Percentiles rank a stretch among this genome's conserved stretches.
phyloP scores from a whole-genome alignment of 2,329 filamentous ascomycete species.

The Alternaria conjuncta region DNA sequence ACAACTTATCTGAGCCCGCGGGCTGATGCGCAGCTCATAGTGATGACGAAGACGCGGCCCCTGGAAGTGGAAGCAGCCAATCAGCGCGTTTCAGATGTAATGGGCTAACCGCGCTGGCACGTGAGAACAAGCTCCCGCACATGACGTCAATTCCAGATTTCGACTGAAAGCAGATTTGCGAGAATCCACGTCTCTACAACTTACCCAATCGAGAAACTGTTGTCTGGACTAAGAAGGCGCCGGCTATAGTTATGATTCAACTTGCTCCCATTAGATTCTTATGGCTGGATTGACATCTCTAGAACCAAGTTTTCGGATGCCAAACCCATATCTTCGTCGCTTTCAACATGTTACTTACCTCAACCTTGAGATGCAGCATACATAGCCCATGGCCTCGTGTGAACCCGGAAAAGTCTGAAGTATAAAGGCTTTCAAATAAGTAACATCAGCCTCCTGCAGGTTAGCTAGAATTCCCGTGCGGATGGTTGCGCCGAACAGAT shows the following conservation, averaged over 20 bases:
- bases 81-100: background rate
- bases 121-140: background rate
- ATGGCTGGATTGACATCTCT: background rate
- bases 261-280: background rate
- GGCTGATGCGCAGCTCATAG: background rate
- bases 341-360: background rate
- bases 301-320: background rate
- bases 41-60: background rate
- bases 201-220: background rate
- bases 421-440: background rate
- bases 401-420: background rate
- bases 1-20: background rate
- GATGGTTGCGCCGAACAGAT: background rate
- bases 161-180: background rate
- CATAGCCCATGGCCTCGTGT: background rate
- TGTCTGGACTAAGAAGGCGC: background rate
- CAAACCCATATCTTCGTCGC: background rate
- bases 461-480: background rate
- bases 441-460: background rate
- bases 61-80: background rate
- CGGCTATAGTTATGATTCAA: background rate
- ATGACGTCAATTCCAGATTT: background rate
- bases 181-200: background rate
- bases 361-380: background rate
- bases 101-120: background rate